Evolutionary conservation across 148 eudicot species (phyloP).

Genomic region (Bassia scoparia): DNA sequence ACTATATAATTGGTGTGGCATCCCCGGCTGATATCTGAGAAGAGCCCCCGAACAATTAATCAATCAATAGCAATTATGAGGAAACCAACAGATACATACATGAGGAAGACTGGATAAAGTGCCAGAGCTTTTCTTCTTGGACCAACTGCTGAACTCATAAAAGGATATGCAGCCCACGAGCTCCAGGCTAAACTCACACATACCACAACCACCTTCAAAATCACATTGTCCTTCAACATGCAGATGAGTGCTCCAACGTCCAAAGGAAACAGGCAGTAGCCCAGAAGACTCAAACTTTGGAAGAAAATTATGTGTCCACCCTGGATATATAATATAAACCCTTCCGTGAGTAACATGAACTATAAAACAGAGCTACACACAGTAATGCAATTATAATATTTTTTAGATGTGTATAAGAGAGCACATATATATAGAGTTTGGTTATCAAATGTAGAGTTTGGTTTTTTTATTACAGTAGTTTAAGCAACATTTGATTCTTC

Average conservation of each 20-base stretch:
- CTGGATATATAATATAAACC: conserved; percentile 34
- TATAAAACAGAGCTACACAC: too few species aligned
- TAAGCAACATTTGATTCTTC: too few species aligned
- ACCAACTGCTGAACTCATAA: conserved; percentile 92
- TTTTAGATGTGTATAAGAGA: too few species aligned
- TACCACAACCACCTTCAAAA: conserved; percentile 69
- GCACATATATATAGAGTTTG: too few species aligned
- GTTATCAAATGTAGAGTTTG: too few species aligned
- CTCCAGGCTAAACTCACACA: conserved; percentile 91
- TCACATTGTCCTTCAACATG: conserved; percentile 79
- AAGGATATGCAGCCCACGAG: conserved; percentile 99
- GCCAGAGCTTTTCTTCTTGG: conserved; percentile 97
- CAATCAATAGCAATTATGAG: conserved; percentile 91
- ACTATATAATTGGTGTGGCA: neutral
- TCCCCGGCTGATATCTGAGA: conserved; percentile 10
- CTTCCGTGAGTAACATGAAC: conserved; percentile 6
- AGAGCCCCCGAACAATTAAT: conserved; percentile 4
- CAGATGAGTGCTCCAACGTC: conserved; percentile 87
- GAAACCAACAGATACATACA: conserved; percentile 97
- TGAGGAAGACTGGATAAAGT: conserved; percentile 89
- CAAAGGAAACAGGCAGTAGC: conserved; percentile 92
- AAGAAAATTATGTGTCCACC: conserved; percentile 99
- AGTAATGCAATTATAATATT: too few species aligned
- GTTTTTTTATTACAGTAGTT: too few species aligned
- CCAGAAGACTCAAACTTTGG: conserved; percentile 91